phyloP scores from a whole-genome alignment of 2,329 filamentous ascomycete genomes.

The Diaporthe citrichinensis region DNA sequence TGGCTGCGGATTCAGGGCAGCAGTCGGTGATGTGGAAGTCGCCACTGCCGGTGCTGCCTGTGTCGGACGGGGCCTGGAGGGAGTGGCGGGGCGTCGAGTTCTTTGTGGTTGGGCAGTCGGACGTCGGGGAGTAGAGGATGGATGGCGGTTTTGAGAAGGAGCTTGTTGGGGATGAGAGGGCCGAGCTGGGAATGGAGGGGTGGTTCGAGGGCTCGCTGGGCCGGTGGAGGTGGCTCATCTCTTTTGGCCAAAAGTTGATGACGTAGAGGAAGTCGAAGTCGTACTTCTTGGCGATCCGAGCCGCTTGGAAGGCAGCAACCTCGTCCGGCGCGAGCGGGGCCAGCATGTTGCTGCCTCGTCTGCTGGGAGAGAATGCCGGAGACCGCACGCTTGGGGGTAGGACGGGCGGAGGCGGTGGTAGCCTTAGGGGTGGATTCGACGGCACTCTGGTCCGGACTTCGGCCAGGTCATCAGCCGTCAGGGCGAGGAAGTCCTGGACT shows the following conservation, averaged over 20 bases:
- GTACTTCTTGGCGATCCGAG: slow-evolving; percentile 68
- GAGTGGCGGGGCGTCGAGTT: slow-evolving; percentile 42
- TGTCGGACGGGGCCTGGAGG: slow-evolving; percentile 24
- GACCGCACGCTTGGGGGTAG: slow-evolving; percentile 40
- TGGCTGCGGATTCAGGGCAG: slow-evolving; percentile 40
- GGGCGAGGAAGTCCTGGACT: slow-evolving; percentile 66
- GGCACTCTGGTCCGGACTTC: slow-evolving; percentile 52
- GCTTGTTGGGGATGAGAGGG: slow-evolving; percentile 18
- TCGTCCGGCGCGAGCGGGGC: slow-evolving; percentile 60
- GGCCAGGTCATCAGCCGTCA: slow-evolving; percentile 72
- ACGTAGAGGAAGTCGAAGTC: slow-evolving; percentile 72
- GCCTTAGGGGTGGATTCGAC: slow-evolving; percentile 41
- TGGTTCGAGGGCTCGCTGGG: slow-evolving; percentile 29
- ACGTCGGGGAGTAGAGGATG: slow-evolving; percentile 36
- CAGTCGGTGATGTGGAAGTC: slow-evolving; percentile 40
- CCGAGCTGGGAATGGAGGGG: neutral
- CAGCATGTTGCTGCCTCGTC: slow-evolving; percentile 44
- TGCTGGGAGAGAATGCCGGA: slow-evolving; percentile 54
- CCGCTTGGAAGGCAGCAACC: slow-evolving; percentile 67
- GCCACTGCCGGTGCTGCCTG: neutral
- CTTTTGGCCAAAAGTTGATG: slow-evolving; percentile 69
- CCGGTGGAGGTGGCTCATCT: slow-evolving; percentile 45
- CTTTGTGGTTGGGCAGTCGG: slow-evolving; percentile 28
- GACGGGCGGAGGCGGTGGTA: slow-evolving; percentile 36
- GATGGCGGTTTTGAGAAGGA: slow-evolving; percentile 36